These are phyloP conservation scores for Cyamopsis tetragonoloba DNA, from an alignment of 306 rosid genomes.

Conservation along the genomic window DNA sequence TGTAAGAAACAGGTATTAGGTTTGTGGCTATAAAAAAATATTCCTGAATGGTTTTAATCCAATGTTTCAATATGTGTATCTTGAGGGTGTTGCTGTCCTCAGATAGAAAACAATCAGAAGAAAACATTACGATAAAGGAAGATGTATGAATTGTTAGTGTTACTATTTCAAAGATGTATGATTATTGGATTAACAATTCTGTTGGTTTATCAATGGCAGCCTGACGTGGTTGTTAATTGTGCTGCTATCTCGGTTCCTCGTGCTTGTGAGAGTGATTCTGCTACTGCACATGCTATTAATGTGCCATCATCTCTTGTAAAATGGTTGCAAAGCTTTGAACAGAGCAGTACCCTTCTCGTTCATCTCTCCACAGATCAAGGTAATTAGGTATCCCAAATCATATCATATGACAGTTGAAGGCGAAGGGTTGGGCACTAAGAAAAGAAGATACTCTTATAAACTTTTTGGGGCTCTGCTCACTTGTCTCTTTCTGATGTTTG, in stretches of 20 bases:
- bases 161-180: not conserved
- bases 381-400: conserved; percentile 28
- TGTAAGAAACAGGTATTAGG: too few species aligned
- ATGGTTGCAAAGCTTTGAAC: conserved; percentile 66
- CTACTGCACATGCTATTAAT: conserved; percentile 68
- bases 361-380: conserved; percentile 98
- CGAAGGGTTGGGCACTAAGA: not conserved
- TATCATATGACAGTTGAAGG: not conserved
- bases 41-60: too few species aligned
- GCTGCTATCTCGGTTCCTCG: conserved; percentile 90
- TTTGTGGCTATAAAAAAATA: too few species aligned
- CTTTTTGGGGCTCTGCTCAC: not conserved
- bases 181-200: conserved; percentile 26
- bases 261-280: conserved; percentile 74
- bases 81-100: not conserved
- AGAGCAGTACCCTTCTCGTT: conserved; percentile 49
- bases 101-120: not conserved
- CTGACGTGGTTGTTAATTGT: conserved; percentile 83
- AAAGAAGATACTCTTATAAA: not conserved
- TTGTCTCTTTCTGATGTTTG: not conserved
- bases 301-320: conserved; percentile 75
- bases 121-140: conserved; percentile 1
- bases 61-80: not conserved
- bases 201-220: conserved; percentile 50
- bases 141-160: too few species aligned